Evolutionary conservation across 2,329 filamentous ascomycete genomes (phyloP), one percentile per base, ranked within the genome.

Genomic region (Fusarium chlamydosporum): DNA sequence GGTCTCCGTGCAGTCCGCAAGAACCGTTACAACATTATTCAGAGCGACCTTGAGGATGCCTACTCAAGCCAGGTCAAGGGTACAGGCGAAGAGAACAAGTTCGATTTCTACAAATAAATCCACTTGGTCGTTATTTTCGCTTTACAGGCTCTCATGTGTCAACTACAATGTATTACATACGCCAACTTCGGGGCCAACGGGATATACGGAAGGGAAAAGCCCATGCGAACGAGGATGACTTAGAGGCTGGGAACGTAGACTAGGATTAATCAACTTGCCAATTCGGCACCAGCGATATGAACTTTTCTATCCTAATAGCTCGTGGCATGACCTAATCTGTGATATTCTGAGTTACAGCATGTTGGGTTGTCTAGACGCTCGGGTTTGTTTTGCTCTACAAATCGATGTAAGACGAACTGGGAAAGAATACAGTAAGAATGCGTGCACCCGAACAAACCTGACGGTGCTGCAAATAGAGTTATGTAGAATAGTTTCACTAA

Each of bases 21-120:
- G 89, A 98, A 99, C 82, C 86, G 96, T 76, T 99, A 99, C 83
- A 98, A 99, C 82, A 99, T 99, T 79, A 98, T 99, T 76, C 96
- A 99, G 84, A 89, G 88, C 67, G 96, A 99, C 82, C 84, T 99
- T 68, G 96, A 99, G 81, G 96, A 98, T 80, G 96, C 96, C 43
- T 99, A 99, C 81, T 94, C 94, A 38, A 93, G 91, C 82, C 96
- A 99, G 80, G 96, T 99, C 76, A 98, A 98, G 89, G 93, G 85
- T 12, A 83, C 85, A 53, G 84, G 77, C 61, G 84, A 87, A 78
- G 89, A 86, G 76, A 86, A 86, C 82, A 92, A 92, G 83, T 96
- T 96, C 78, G 94, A 97, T 80, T 97, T 96, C 82, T 96, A 96
- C 87, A 93, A 92, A 82, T 93, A 90, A 81, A 69, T 55, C 35